These are phyloP conservation scores for Colletotrichum melonis DNA, from an alignment of 2,329 filamentous ascomycete genomes.

Conservation along the genomic window DNA sequence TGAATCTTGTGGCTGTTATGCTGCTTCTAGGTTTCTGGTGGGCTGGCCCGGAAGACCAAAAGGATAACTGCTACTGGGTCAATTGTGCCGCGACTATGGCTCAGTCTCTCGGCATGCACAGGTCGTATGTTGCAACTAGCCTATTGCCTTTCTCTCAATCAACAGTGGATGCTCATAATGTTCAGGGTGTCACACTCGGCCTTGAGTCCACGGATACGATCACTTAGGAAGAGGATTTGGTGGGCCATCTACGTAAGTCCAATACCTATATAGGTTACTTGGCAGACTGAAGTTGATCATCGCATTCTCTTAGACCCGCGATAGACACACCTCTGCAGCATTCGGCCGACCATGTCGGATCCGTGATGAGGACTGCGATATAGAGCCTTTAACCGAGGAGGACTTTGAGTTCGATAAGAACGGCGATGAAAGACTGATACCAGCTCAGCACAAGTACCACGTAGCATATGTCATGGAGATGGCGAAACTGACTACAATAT, in stretches of 20 bases:
- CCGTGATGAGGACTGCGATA: slow-evolving; percentile 51
- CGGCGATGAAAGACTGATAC: slow-evolving; percentile 20
- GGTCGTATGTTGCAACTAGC: neutral
- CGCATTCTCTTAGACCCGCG: slow-evolving; percentile 35
- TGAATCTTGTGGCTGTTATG: slow-evolving; percentile 9
- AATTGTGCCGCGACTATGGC: slow-evolving; percentile 24
- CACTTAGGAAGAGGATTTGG: slow-evolving; percentile 18
- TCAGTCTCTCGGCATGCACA: slow-evolving; percentile 26
- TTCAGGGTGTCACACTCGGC: neutral
- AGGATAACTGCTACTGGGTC: slow-evolving; percentile 29
- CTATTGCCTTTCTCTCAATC: neutral
- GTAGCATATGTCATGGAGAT: slow-evolving; percentile 49
- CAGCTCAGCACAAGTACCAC: slow-evolving; percentile 43
- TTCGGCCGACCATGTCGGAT: slow-evolving; percentile 49
- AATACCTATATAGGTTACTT: neutral
- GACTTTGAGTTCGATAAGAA: slow-evolving; percentile 47
- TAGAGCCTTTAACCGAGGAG: slow-evolving; percentile 44
- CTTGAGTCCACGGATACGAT: neutral
- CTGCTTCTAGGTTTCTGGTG: slow-evolving; percentile 31
- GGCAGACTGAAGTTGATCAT: neutral
- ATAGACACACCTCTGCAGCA: slow-evolving; percentile 49
- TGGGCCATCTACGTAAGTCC: slow-evolving; percentile 24
- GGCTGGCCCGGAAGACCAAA: slow-evolving; percentile 19
- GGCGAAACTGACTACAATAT: slow-evolving; percentile 47
- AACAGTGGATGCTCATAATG: neutral